phyloP scores from a whole-genome alignment of 78 protist genomes.

The Bigelowiella natans region DNA sequence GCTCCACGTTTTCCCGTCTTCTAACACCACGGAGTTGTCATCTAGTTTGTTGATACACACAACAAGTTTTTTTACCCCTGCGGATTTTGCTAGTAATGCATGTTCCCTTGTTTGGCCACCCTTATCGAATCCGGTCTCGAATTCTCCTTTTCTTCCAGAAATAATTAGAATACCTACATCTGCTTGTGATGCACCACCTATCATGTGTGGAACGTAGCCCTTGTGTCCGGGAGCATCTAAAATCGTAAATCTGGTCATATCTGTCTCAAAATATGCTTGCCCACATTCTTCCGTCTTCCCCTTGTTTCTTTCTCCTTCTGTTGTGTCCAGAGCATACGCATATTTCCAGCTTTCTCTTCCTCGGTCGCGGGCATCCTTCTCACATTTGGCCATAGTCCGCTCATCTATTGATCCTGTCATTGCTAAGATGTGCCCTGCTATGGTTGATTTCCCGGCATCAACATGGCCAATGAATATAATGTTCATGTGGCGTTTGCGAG shows the following conservation, averaged over 20 bases:
- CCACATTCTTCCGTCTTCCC: background rate
- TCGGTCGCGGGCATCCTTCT: background rate
- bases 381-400: background rate
- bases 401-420: background rate
- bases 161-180: background rate
- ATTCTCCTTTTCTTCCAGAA: background rate
- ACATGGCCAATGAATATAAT: too few species aligned
- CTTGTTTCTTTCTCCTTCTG: background rate
- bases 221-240: background rate
- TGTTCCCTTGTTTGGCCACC: background rate
- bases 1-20: too few species aligned
- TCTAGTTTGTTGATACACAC: slow-evolving; percentile 88
- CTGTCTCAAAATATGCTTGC: background rate
- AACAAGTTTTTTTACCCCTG: background rate
- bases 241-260: background rate
- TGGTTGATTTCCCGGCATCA: background rate
- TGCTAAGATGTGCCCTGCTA: background rate
- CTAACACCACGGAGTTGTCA: slow-evolving; percentile 77
- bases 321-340: background rate
- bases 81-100: background rate
- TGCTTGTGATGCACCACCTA: background rate
- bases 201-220: background rate
- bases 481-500: too few species aligned
- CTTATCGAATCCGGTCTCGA: background rate
- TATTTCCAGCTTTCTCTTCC: background rate